Base-by-base conservation (phyloP, 2,329 filamentous ascomycete species). In the Aspergillus chevalieri region DNA sequence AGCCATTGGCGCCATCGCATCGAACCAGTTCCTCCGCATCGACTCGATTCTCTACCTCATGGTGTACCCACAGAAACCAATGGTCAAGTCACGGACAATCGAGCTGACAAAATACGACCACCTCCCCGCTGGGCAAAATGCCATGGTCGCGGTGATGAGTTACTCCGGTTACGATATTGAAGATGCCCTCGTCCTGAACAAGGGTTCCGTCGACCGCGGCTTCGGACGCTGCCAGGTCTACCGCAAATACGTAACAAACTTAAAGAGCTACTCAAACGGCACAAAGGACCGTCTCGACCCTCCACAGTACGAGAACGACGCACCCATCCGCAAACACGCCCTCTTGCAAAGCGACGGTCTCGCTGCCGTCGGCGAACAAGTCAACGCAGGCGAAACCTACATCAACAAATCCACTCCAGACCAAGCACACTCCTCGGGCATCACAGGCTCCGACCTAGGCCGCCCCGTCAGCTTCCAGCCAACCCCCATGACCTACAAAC, bases 141-240 rank as follows among this genome's bases (percentile, higher is more conserved):
- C 93, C 4, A 95, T 89, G 1, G 93, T 98, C 22, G 93, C 95
- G 5, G 93, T 98, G 72, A 98, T 98, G 93, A 97, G 91, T 44
- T 98, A 93, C 72, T 97, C 92, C 9, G 93, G 93, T 21, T 98
- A 98, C 72, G 93, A 98, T 82, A 98, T 98, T 59, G 93, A 98
- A 76, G 93, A 98, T 77, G 93, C 93, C 8, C 78, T 98, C 15
- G 92, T 98, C 2, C 70, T 98, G 53, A 98, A 98, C 76, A 97
- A 96, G 74, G 91, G 90, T 8, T 96, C 91, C 0, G 85, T 90
- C 51, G 94, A 98, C 62, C 83, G 93, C 61, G 94, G 93, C 4
- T 98, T 97, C 63, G 94, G 93, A 43, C 85, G 93, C 34, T 97
- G 93, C 63, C 94, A 98, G 65, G 93, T 97, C n/a, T 92, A 96